A percentile compares a stretch with the other conserved stretches of the same genome.
These are phyloP conservation scores for Aspergillus olivimuriae DNA, from an alignment of 495 filamentous ascomycete genomes.

Conservation along the genomic window DNA sequence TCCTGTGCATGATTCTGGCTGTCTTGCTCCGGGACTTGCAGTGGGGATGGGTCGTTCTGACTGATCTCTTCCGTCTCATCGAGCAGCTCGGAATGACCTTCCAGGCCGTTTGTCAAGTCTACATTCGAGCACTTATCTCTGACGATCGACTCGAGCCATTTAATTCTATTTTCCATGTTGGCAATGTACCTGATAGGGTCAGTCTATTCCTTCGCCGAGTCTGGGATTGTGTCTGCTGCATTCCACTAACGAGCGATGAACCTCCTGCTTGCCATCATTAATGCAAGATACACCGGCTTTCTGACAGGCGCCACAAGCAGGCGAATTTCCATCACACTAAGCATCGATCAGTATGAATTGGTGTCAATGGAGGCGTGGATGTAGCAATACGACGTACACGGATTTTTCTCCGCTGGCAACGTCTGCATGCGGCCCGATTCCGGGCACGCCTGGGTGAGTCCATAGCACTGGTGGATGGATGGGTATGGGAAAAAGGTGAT, in stretches of 20 bases:
- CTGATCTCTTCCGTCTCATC: constrained; percentile 2
- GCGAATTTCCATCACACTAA: constrained; percentile 25
- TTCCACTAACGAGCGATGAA: constrained; percentile 32
- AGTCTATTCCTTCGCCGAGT: not conserved
- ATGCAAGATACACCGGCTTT: constrained; percentile 34
- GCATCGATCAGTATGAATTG: not conserved
- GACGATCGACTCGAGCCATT: constrained; percentile 38
- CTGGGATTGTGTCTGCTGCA: no score
- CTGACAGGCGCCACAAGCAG: constrained; percentile 31
- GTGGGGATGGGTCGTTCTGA: not conserved
- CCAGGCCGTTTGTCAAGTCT: constrained; percentile 20
- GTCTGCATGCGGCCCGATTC: constrained; percentile 36
- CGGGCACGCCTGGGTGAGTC: constrained; percentile 23
- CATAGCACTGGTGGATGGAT: no score
- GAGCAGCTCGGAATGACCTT: constrained; percentile 1
- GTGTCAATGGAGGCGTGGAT: not conserved
- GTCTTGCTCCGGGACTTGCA: not conserved
- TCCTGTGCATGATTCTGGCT: not conserved
- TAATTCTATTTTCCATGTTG: constrained; percentile 31
- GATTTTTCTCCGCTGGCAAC: constrained; percentile 33
- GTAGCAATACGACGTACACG: constrained; percentile 12
- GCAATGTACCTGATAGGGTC: constrained; percentile 31
- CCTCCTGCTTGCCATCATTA: constrained; percentile 38
- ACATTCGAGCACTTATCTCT: constrained; percentile 25
- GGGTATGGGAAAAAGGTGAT: no score